These are phyloP conservation scores for Puya raimondii DNA, from an alignment of 176 grass and related monocot species.

Conservation along the genomic window DNA sequence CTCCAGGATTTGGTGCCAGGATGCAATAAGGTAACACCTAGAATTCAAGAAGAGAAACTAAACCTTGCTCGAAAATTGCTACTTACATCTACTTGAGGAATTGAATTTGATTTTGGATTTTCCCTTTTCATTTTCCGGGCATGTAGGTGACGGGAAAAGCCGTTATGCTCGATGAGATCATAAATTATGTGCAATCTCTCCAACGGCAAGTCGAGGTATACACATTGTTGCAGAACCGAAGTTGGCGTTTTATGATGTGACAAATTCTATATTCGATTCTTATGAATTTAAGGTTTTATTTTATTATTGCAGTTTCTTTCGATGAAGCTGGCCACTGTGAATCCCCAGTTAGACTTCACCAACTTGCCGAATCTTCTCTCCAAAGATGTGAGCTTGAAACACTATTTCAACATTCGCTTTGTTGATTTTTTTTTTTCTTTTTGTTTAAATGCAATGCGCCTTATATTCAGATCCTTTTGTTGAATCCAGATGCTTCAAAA, in stretches of 20 bases:
- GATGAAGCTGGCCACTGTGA: conserved; percentile 97
- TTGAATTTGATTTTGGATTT: not conserved
- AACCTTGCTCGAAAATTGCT: not conserved
- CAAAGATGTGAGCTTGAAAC: conserved; percentile 60
- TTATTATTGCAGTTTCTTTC: conserved; percentile 67
- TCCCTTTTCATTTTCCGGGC: not conserved
- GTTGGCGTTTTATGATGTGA: not conserved
- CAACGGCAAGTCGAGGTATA: conserved; percentile 82
- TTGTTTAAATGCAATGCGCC: not conserved
- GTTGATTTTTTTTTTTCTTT: not conserved
- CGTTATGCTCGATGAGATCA: conserved; percentile 90
- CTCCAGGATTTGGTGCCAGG: conserved; percentile 86
- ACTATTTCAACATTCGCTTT: not conserved
- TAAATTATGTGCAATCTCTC: conserved; percentile 86
- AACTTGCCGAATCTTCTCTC: conserved; percentile 57
- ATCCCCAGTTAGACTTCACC: conserved; percentile 66
- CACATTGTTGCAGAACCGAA: not conserved
- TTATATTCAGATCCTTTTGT: not conserved
- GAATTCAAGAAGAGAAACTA: not conserved
- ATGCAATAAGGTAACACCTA: conserved; percentile 66
- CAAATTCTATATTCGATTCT: conserved; percentile 21
- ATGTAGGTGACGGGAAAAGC: conserved; percentile 77
- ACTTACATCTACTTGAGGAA: too few relatives aligned
- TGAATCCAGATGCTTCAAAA: conserved; percentile 64
- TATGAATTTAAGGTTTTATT: conserved; percentile 1